Percentiles rank a stretch among this genome's conserved stretches.
Evolutionary conservation across 192 early-diverging fungal species (phyloP).

Genomic region (Dissophora ornata): DNA sequence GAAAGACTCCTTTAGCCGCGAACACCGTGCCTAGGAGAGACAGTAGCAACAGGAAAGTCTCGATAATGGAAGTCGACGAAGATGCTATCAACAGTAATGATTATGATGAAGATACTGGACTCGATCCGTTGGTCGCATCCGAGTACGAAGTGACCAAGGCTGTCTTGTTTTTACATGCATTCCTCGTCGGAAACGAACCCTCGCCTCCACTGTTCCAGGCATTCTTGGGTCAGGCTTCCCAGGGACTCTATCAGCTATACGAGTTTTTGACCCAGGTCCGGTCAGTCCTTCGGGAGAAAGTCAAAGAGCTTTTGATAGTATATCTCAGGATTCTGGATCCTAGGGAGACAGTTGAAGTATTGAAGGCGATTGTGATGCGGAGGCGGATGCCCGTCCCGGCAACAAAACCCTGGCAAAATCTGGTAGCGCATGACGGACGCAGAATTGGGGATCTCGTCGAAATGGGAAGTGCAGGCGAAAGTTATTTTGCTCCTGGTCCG

Average conservation of each 20-base stretch:
- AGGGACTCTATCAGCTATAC: constrained; percentile 68
- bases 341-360: constrained; percentile 37
- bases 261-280: constrained; percentile 58
- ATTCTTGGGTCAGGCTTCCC: constrained; percentile 63
- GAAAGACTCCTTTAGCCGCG: constrained; percentile 16
- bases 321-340: constrained; percentile 62
- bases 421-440: constrained; percentile 2
- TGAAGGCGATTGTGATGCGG: constrained; percentile 63
- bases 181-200: constrained; percentile 72
- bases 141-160: constrained; percentile 58
- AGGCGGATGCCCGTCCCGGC: constrained; percentile 22
- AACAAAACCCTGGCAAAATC: constrained; percentile 32
- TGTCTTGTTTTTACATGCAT: constrained; percentile 60
- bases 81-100: no score
- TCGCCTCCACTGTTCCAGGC: constrained; percentile 65
- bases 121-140: constrained; percentile 57
- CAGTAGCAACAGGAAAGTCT: neutral
- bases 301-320: constrained; percentile 58
- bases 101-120: neutral
- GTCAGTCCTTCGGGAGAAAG: constrained; percentile 56
- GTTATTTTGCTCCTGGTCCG: constrained; percentile 65
- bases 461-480: constrained; percentile 56
- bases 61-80: neutral
- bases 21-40: constrained; percentile 14
- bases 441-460: constrained; percentile 43